Conservation (phyloP, 2,329 filamentous ascomycete species). For the Erysiphe pulchra region DNA sequence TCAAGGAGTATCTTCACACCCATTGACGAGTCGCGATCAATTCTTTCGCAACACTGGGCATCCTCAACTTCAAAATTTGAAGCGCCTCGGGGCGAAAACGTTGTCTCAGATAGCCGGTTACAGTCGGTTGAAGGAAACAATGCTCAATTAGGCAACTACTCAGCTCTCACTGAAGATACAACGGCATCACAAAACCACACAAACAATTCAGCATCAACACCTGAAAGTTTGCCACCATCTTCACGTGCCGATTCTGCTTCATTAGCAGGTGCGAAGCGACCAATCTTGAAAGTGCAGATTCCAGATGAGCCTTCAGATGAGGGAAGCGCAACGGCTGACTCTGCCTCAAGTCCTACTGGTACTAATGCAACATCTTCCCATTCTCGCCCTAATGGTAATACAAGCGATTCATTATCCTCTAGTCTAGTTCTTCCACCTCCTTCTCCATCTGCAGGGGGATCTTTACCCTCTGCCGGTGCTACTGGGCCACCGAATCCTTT, state of each 20-base stretch:
- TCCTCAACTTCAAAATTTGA: conserved; percentile 26
- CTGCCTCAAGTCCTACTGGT: conserved; percentile 15
- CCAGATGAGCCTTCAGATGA: conserved; percentile 74
- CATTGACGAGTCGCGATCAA: conserved; percentile 76
- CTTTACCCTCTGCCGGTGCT: conserved; percentile 71
- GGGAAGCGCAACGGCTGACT: conserved; percentile 42
- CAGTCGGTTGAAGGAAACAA: conserved; percentile 38
- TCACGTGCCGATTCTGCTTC: conserved; percentile 56
- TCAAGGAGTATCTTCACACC: conserved; percentile 76
- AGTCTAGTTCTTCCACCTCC: conserved; percentile 74
- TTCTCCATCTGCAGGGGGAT: conserved; percentile 47
- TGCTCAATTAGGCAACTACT: conserved; percentile 29
- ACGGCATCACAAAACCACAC: conserved; percentile 18
- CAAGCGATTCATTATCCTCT: conserved; percentile 26
- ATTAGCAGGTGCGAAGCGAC: conserved; percentile 40
- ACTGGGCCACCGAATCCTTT: conserved; percentile 89
- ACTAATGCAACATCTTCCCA: conserved; percentile 7
- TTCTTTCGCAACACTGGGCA: conserved; percentile 61
- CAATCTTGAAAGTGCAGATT: conserved; percentile 79
- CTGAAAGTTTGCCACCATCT: conserved; percentile 45
- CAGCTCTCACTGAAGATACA: conserved; percentile 22
- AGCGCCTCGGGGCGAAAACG: conserved; percentile 8
- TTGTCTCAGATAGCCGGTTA: conserved; percentile 23
- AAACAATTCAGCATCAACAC: conserved; percentile 30
- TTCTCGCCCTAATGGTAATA: conserved; percentile 9